Percentiles rank a stretch among this genome's conserved stretches.
These are phyloP conservation scores for Rhamnella rubrinervis DNA, from an alignment of 331 rosid species.

Conservation along the genomic window DNA sequence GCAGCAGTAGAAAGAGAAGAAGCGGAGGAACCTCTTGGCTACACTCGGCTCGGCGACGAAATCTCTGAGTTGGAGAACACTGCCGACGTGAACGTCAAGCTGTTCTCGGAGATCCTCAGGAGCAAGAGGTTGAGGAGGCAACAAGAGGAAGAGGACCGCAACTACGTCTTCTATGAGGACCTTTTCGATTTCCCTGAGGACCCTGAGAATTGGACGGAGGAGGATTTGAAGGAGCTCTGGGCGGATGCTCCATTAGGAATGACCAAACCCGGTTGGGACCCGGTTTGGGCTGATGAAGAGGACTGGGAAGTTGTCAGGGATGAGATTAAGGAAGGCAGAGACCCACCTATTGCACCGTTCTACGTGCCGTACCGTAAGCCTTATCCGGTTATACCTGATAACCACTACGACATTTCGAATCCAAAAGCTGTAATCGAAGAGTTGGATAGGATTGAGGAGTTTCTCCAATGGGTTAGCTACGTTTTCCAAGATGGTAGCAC, in stretches of 20 bases:
- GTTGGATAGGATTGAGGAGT: conserved; percentile 93
- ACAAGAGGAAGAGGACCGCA: conserved; percentile 21
- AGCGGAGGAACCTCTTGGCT: conserved; percentile 21
- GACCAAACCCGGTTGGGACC: conserved; percentile 90
- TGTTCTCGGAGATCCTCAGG: conserved; percentile 27
- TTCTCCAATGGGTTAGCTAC: conserved; percentile 91
- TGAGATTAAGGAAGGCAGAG: conserved; percentile 46
- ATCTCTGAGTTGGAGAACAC: conserved; percentile 21
- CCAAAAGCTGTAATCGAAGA: conserved; percentile 71
- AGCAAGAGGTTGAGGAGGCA: conserved; percentile 17
- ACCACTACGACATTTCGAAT: conserved; percentile 43
- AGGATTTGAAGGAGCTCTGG: conserved; percentile 72
- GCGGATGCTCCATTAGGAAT: conserved; percentile 48
- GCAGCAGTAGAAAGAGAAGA: conserved; percentile 6
- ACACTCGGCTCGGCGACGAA: conserved; percentile 14
- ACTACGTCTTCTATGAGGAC: conserved; percentile 6
- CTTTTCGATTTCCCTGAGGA: conserved; percentile 65
- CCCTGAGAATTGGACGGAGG: conserved; percentile 72
- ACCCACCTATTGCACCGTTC: conserved; percentile 73
- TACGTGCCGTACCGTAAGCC: conserved; percentile 70
- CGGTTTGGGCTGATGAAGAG: conserved; percentile 53
- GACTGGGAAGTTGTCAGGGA: conserved; percentile 56
- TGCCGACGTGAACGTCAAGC: conserved; percentile 40
- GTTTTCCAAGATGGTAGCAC: conserved; percentile 79
- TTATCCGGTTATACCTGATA: conserved; percentile 59